Conservation (phyloP, 2,329 filamentous ascomycete genomes). For the Ceratocystis papillata region DNA sequence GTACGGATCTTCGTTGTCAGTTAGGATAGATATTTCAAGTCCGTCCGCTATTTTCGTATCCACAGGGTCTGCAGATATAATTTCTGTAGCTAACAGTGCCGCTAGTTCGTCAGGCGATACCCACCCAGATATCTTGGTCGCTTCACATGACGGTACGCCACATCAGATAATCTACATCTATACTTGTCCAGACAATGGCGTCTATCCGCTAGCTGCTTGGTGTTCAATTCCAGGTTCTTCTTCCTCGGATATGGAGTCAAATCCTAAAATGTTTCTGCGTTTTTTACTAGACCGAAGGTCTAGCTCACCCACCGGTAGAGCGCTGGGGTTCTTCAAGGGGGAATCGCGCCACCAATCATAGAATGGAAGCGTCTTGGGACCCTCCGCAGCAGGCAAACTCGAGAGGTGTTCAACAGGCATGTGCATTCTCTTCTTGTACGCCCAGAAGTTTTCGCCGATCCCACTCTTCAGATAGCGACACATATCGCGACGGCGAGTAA, state of each 20-base stretch:
- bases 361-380: neutral
- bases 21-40: no score
- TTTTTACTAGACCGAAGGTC: neutral
- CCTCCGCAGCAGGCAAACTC: neutral
- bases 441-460: conserved; percentile 12
- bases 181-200: neutral
- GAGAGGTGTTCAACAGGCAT: neutral
- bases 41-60: no score
- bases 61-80: no score
- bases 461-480: neutral
- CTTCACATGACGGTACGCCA: no score
- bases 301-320: neutral
- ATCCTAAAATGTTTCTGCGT: neutral
- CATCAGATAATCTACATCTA: neutral
- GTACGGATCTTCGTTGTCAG: no score
- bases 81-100: no score
- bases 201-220: neutral
- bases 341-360: neutral
- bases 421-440: conserved; percentile 5
- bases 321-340: neutral
- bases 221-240: neutral
- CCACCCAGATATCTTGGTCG: no score
- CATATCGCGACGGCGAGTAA: conserved; percentile 4
- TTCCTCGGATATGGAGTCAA: no score
- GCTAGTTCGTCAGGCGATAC: no score